Base-by-base conservation (phyloP, 2,329 filamentous ascomycete species). In the Colletotrichum sp. region DNA sequence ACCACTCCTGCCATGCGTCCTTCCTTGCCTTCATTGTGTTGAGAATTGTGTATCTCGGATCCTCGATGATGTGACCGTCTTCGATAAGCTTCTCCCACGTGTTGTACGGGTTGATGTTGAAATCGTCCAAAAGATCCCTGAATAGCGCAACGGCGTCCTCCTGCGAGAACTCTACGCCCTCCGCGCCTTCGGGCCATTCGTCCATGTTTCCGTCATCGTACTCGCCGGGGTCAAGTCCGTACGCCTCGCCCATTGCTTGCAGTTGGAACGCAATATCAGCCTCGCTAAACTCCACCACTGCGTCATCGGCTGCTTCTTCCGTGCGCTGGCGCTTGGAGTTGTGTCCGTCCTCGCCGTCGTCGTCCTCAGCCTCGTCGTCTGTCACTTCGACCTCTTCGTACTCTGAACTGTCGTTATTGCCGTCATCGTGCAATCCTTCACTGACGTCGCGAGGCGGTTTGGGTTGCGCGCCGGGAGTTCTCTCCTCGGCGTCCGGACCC, bases 221-320 rank as follows among this genome's bases (percentile, higher is more conserved):
- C 80, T 96, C 94, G 66, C 92, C 94, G 0, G 92, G 92, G 52
- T 95, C 94, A 34, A 96, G 88, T 1, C 92, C 95, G 79, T 96
- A 96, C n/a, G 95, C 93, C 78, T 94, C 91, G 70, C 94, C 95
- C 95, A 98, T 98, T 30, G 94, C 93, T 69, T 95, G 94, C 15
- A 99, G 88, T 81, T 99, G 97, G 82, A 93, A 96, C 43, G 95
- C 96, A 79, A 99, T 97, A 81, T 99, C 97, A 69, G 96, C 96
- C 83, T 98, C 97, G 71, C 94, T 95, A 80, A 98, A 98, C 80
- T 98, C 96, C 9, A 97, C 86, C 1, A 91, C 89, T 1, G 83
- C 85, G 2, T 89, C 85, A 15, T 86, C 93, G 5, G 92, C 88
- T 43, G 86, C 85, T 12, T 79, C 87, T 56, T 86, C 88, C 78